These are phyloP conservation scores for Anthracocystis setariae DNA, from an alignment of 1,284 basidiomycete genomes.

Conservation along the genomic window DNA sequence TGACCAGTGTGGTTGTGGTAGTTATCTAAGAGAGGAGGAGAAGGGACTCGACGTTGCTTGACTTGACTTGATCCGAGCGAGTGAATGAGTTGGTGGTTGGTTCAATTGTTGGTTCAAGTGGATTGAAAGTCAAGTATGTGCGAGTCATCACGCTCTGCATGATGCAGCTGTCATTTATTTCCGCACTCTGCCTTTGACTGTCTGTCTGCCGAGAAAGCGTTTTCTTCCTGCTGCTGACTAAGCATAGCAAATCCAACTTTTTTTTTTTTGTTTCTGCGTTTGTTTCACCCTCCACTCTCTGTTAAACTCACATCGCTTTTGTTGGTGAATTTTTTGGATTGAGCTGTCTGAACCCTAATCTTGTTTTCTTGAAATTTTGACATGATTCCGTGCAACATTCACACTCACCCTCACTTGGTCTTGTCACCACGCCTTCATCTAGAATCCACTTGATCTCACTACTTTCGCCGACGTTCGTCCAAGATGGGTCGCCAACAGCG, in stretches of 20 bases:
- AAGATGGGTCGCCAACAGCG: slow-evolving; percentile 34
- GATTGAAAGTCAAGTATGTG: not conserved
- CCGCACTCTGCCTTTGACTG: not conserved
- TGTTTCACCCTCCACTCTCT: slow-evolving; percentile 6
- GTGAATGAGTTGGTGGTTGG: not conserved
- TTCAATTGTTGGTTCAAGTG: not conserved
- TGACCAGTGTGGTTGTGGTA: too few relatives aligned
- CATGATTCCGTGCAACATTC: not conserved
- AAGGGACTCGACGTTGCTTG: not conserved
- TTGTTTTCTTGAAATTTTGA: not conserved
- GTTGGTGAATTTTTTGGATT: not conserved
- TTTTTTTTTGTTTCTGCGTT: too few relatives aligned
- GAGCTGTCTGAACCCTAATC: slow-evolving; percentile 19
- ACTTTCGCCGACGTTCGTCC: not conserved
- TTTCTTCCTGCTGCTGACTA: slow-evolving; percentile 15
- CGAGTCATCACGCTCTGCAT: not conserved
- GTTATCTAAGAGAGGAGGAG: not conserved
- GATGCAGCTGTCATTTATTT: too few relatives aligned
- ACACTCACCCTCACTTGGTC: too few relatives aligned
- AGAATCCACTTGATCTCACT: slow-evolving; percentile 2
- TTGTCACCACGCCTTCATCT: not conserved
- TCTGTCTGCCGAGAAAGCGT: not conserved
- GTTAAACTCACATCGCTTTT: not conserved
- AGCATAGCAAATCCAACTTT: not conserved
- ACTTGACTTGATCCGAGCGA: not conserved